Evolutionary conservation across 2,329 filamentous ascomycete genomes (phyloP).

Genomic region (Spiromastix sp.): DNA sequence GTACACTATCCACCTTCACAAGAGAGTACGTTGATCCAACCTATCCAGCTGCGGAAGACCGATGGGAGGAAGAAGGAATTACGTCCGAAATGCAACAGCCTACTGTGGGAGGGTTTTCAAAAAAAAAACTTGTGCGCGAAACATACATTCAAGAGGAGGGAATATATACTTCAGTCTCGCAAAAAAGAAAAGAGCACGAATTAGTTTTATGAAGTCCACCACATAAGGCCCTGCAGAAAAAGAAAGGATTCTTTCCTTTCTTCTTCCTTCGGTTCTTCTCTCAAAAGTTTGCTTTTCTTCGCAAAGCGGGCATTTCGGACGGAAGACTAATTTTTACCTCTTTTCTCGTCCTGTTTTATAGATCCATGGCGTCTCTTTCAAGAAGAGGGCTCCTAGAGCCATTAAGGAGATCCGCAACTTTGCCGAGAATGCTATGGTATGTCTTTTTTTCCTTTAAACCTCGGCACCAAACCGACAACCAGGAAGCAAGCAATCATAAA

Average conservation of each 20-base stretch:
- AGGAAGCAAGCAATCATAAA: no score
- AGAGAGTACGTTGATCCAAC: constrained; percentile 68
- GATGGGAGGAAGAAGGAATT: constrained; percentile 6
- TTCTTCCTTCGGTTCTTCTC: background rate
- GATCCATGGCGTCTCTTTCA: constrained; percentile 97
- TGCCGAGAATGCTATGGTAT: constrained; percentile 90
- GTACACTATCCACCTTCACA: constrained; percentile 99
- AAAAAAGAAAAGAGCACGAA: constrained; percentile 17
- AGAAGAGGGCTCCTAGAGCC: constrained; percentile 96
- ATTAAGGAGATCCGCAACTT: constrained; percentile 99
- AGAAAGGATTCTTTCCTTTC: constrained; percentile 5
- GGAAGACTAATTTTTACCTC: constrained; percentile 54
- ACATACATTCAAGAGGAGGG: constrained; percentile 8
- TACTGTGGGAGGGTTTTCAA: background rate
- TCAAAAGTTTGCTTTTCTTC: constrained; percentile 3
- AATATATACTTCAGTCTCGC: no score
- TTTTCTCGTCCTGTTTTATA: constrained; percentile 38
- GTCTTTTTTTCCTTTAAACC: constrained; percentile 26
- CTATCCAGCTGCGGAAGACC: constrained; percentile 8
- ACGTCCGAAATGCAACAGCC: constrained; percentile 1
- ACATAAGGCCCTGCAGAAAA: constrained; percentile 35
- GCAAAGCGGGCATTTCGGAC: constrained; percentile 42
- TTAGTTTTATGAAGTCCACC: constrained; percentile 65
- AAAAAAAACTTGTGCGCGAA: background rate
- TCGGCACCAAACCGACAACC: background rate